Conservation (phyloP, 2,329 filamentous ascomycete genomes). For the Byssochlamys sp. region DNA sequence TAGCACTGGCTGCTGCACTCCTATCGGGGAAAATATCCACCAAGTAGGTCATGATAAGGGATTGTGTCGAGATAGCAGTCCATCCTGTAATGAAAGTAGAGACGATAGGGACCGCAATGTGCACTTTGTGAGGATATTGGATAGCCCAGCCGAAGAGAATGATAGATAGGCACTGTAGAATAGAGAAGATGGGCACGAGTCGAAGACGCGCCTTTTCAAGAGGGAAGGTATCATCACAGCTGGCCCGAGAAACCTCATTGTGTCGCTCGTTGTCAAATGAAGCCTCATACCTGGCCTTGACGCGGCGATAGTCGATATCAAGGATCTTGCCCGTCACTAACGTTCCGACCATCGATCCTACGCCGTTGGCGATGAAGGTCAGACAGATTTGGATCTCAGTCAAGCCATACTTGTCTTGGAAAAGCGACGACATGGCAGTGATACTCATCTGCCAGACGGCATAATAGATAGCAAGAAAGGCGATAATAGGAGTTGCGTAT, state of each 20-base stretch:
- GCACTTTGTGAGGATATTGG: constrained; percentile 32
- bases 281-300: constrained; percentile 24
- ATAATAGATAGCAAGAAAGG: constrained; percentile 44
- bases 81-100: constrained; percentile 46
- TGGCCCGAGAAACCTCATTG: background rate
- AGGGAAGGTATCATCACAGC: constrained; percentile 29
- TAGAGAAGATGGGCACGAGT: constrained; percentile 37
- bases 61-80: constrained; percentile 42
- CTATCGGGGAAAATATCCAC: constrained; percentile 44
- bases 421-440: constrained; percentile 44
- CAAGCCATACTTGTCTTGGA: constrained; percentile 36
- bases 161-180: constrained; percentile 39
- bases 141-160: constrained; percentile 47
- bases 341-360: constrained; percentile 46
- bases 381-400: constrained; percentile 40
- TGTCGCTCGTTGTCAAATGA: background rate
- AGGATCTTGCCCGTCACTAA: constrained; percentile 45
- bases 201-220: constrained; percentile 45
- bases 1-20: constrained; percentile 45
- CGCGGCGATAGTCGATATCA: constrained; percentile 42
- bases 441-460: constrained; percentile 49
- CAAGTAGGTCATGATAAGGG: constrained; percentile 43
- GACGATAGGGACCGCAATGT: constrained; percentile 43
- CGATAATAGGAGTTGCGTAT: constrained; percentile 35
- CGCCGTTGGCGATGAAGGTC: constrained; percentile 47